Evolutionary conservation across 192 early-diverging fungal genomes (phyloP), one percentile per base, ranked within the genome.

Genomic region (Chytriomyces hyalinus): DNA sequence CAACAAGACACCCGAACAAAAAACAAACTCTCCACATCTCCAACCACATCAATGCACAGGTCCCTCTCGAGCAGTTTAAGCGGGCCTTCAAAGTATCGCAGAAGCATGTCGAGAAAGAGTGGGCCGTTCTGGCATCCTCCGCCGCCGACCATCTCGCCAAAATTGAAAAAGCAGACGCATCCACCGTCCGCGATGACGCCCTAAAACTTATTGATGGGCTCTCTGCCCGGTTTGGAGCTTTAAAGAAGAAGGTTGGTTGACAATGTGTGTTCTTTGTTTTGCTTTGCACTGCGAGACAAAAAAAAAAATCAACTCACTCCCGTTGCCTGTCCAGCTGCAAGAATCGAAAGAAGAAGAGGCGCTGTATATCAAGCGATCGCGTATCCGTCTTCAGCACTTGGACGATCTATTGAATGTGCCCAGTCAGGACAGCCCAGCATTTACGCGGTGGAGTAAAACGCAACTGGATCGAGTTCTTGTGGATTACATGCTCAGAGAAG

Each of bases 401-500:
- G 87, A 86, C 62, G 88, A 93, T 62, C 81, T 99, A 11, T 85
- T 88, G 45, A 60, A 73, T 44, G 91, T 98, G 36, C 76, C 83
- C 5, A 87, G 87, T 0, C 72, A 90, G 0, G 87, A 94, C 26
- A 86, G 91, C 48, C 61, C 78, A 0, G 95, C 88, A 71, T 97
- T 92, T 80, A 85, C 86, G 36, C 84, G 88, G 63, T 99, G 98
- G 98, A 92, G 92, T 69, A 90, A 93, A 57, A 89, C 89, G 6
- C 90, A 96, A 9, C 81, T 99, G 26, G 91, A 97, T 81, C 89
- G 96, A 15, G 87, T 98, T 36, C 82, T 99, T 71, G 93, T 95
- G 2, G 98, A 99, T 80, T 99, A 97, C 81, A 90, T 99, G 92
- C 85, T 98, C 28, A 86, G 98, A 70, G 91, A 92, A 36, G 96